Evolutionary conservation across 306 rosid species (phyloP).

Genomic region (Macrotyloma uniflorum): DNA sequence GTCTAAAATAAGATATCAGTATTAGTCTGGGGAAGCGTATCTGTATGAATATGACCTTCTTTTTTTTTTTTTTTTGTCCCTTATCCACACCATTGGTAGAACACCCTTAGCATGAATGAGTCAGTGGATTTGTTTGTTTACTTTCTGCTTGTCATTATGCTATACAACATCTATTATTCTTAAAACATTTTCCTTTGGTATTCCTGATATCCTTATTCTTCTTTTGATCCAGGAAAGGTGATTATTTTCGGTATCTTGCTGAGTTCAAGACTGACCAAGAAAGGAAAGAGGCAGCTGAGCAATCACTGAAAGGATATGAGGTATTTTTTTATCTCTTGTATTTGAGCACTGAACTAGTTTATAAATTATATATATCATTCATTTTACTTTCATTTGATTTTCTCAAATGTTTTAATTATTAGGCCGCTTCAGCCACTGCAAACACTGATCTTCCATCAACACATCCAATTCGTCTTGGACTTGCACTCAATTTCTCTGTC

Average conservation of each 20-base stretch:
- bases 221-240: constrained; percentile 69
- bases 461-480: constrained; percentile 97
- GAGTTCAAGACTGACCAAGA: constrained; percentile 78
- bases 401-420: constrained; percentile 25
- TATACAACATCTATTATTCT: not conserved
- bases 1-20: not conserved
- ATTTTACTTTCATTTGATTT: constrained; percentile 25
- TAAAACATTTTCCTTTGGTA: not conserved
- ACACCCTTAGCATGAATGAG: not conserved
- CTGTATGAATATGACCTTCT: too few species aligned
- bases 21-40: not conserved
- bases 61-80: too few species aligned
- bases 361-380: constrained; percentile 11
- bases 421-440: constrained; percentile 92
- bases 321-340: constrained; percentile 49
- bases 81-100: constrained; percentile 9
- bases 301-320: constrained; percentile 79
- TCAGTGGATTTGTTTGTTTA: constrained; percentile 19
- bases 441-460: constrained; percentile 92
- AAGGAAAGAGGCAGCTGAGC: constrained; percentile 78
- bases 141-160: not conserved
- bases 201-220: constrained; percentile 32
- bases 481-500: constrained; percentile 97
- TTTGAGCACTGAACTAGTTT: constrained; percentile 24
- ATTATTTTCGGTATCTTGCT: constrained; percentile 72